Evolutionary conservation across 169 alveolate genomes (phyloP).

Genomic region (Perkinsus chesapeaki): DNA sequence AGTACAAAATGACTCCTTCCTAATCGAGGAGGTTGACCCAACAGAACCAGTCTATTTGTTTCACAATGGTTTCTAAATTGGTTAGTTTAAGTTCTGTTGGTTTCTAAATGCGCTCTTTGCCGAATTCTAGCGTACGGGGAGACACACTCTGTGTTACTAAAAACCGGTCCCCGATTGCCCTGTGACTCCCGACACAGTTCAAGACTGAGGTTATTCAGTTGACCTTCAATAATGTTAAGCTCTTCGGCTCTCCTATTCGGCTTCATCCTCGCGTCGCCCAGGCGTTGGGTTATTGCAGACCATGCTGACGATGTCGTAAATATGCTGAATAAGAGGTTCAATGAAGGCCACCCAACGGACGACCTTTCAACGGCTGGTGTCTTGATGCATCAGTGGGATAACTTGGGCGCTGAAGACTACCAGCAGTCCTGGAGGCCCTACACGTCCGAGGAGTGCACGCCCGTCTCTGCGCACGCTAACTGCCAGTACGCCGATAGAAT

Average conservation of each 20-base stretch:
- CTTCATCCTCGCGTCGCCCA: neutral
- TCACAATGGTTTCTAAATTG: too few relatives aligned
- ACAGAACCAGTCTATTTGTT: too few relatives aligned
- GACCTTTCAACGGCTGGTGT: neutral
- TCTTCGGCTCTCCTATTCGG: neutral
- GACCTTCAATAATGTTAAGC: neutral
- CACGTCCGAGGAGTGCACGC: neutral
- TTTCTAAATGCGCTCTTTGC: too few relatives aligned
- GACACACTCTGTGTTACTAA: too few relatives aligned
- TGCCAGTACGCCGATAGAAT: neutral
- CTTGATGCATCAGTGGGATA: neutral
- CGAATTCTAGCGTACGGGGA: too few relatives aligned
- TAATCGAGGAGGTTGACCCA: too few relatives aligned
- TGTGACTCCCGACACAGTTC: too few relatives aligned
- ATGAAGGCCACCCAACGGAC: neutral
- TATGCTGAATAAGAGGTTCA: neutral
- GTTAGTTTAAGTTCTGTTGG: too few relatives aligned
- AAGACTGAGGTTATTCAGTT: too few relatives aligned
- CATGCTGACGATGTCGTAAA: neutral
- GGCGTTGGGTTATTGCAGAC: neutral
- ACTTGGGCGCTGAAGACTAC: neutral
- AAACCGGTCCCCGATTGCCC: too few relatives aligned
- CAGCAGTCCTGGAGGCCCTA: neutral
- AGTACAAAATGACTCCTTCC: too few relatives aligned
- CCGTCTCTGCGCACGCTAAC: neutral